phyloP scores from a whole-genome alignment of 1,284 basidiomycete species.

The Sanghuangporus baumii region DNA sequence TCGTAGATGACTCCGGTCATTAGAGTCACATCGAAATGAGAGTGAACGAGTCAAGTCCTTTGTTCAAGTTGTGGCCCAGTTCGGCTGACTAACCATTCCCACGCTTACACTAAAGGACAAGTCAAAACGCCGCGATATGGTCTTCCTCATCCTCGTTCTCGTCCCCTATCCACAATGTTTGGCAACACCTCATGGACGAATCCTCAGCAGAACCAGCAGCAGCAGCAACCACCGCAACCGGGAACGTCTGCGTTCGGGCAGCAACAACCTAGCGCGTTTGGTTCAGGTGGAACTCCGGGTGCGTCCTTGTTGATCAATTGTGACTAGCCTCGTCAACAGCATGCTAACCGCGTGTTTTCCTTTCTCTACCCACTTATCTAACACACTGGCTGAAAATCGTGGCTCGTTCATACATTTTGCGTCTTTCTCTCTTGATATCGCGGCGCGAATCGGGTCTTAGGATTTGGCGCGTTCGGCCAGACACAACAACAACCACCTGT shows the following conservation, averaged over 20 bases:
- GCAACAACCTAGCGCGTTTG: constrained; percentile 36
- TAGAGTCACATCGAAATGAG: no score
- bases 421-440: not conserved
- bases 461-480: constrained; percentile 41
- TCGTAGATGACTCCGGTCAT: no score
- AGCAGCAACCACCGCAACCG: constrained; percentile 29
- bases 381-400: not conserved
- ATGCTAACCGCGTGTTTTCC: constrained; percentile 3
- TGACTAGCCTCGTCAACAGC: not conserved
- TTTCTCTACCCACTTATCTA: not conserved
- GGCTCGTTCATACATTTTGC: not conserved
- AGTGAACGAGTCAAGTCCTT: not conserved
- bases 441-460: constrained; percentile 31
- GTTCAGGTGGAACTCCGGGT: constrained; percentile 33
- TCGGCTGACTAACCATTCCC: not conserved
- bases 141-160: not conserved
- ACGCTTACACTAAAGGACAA: not conserved
- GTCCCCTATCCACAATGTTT: constrained; percentile 44
- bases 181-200: constrained; percentile 55
- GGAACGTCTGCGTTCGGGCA: constrained; percentile 42
- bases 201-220: constrained; percentile 47
- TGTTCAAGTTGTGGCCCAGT: not conserved
- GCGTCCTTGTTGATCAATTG: constrained; percentile 29
- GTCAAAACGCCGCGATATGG: not conserved
- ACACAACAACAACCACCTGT: constrained; percentile 53